phyloP scores from a whole-genome alignment of 306 rosid genomes.

The Argentina anserina region DNA sequence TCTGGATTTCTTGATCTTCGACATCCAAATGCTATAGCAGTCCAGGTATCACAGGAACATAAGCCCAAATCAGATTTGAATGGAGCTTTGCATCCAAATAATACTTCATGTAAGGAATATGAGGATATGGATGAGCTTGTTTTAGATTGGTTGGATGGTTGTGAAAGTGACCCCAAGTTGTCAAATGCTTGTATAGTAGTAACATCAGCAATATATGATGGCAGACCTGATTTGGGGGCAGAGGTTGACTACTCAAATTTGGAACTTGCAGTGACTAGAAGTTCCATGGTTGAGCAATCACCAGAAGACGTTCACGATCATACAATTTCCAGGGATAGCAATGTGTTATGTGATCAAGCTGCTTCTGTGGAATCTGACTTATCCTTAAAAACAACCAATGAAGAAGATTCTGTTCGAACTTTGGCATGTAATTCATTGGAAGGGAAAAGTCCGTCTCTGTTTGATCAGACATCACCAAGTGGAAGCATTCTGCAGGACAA shows the following conservation, averaged over 20 bases:
- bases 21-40: slow-evolving; percentile 10
- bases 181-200: slow-evolving; percentile 23
- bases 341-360: slow-evolving; percentile 14
- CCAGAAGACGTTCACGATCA: slow-evolving; percentile 23
- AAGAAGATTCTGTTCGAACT: slow-evolving; percentile 18
- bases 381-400: slow-evolving; percentile 25
- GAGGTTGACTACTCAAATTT: slow-evolving; percentile 20
- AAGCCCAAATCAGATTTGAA: slow-evolving; percentile 21
- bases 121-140: slow-evolving; percentile 25
- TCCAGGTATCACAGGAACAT: slow-evolving; percentile 21
- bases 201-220: slow-evolving; percentile 21
- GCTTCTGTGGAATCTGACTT: slow-evolving; percentile 21
- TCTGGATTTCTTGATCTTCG: neutral
- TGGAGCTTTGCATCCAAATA: slow-evolving; percentile 27
- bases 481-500: slow-evolving; percentile 17
- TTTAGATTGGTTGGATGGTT: slow-evolving; percentile 20
- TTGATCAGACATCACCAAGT: slow-evolving; percentile 21
- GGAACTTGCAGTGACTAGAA: slow-evolving; percentile 22
- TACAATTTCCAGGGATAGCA: slow-evolving; percentile 12
- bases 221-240: slow-evolving; percentile 27
- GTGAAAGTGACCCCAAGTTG: slow-evolving; percentile 20
- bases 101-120: slow-evolving; percentile 30
- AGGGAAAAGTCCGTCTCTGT: slow-evolving; percentile 27
- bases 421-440: slow-evolving; percentile 27
- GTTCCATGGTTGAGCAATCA: slow-evolving; percentile 23